These are phyloP conservation scores for Blastocystis sp. DNA, from an alignment of 352 stramenopile species.

Conservation along the genomic window DNA sequence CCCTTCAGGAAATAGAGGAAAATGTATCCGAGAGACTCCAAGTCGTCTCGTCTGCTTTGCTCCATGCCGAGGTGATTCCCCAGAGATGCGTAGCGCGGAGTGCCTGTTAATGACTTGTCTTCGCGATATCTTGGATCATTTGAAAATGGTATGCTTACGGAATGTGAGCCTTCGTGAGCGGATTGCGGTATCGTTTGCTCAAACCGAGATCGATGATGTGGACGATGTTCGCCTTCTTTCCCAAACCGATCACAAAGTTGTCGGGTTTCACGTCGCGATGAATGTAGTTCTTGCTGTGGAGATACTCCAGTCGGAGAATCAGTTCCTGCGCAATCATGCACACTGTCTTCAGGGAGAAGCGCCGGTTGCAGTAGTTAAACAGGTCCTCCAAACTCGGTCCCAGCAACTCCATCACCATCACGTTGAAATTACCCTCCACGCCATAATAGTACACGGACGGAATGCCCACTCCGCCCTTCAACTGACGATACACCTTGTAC, in stretches of 20 bases:
- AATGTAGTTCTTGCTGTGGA: slow-evolving; percentile 85
- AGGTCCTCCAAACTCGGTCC: slow-evolving; percentile 87
- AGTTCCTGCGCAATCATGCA: slow-evolving; percentile 83
- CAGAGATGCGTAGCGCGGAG: slow-evolving; percentile 79
- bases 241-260: slow-evolving; percentile 84
- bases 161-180: slow-evolving; percentile 81
- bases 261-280: slow-evolving; percentile 87
- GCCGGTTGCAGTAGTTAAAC: slow-evolving; percentile 81
- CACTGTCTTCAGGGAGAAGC: slow-evolving; percentile 80
- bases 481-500: slow-evolving; percentile 98
- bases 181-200: slow-evolving; percentile 82
- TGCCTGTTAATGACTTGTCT: slow-evolving; percentile 85
- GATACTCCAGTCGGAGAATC: slow-evolving; percentile 79
- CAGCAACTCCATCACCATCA: slow-evolving; percentile 98
- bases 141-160: slow-evolving; percentile 60
- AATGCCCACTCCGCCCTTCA: slow-evolving; percentile 90
- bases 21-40: slow-evolving; percentile 82
- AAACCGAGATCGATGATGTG: slow-evolving; percentile 88
- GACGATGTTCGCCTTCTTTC: slow-evolving; percentile 76
- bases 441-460: slow-evolving; percentile 95
- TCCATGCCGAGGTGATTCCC: slow-evolving; percentile 88
- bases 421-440: slow-evolving; percentile 87
- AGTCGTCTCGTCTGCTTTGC: slow-evolving; percentile 78
- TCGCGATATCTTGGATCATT: slow-evolving; percentile 75
- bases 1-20: slow-evolving; percentile 84